Percentiles rank a stretch among this genome's conserved stretches.
These are phyloP conservation scores for Penicillium glabrum DNA, from an alignment of 2,329 filamentous ascomycete species.

Conservation along the genomic window DNA sequence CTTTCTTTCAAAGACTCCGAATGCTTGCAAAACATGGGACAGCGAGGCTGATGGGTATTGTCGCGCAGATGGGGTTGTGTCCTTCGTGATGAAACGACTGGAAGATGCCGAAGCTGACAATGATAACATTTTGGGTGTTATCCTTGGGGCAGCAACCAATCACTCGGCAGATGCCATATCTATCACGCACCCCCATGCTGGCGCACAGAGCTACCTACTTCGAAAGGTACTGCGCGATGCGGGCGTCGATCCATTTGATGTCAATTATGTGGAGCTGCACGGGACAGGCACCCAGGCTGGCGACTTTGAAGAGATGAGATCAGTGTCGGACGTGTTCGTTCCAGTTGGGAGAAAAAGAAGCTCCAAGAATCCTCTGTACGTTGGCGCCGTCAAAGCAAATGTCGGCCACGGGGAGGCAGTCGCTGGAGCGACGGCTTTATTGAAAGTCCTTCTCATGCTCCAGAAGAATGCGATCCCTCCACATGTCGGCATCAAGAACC, in stretches of 20 bases:
- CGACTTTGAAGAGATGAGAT: conserved; percentile 36
- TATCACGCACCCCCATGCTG: conserved; percentile 45
- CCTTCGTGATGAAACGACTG: conserved; percentile 53
- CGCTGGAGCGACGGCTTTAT: conserved; percentile 41
- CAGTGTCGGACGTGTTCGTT: too few species aligned
- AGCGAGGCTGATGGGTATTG: conserved; percentile 55
- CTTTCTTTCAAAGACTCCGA: conserved; percentile 35
- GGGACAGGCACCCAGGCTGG: conserved; percentile 45
- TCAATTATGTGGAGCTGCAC: conserved; percentile 43
- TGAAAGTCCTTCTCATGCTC: conserved; percentile 66
- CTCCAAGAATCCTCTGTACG: conserved; percentile 26
- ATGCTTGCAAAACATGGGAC: conserved; percentile 51
- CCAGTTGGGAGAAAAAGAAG: too few species aligned
- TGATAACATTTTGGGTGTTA: conserved; percentile 43
- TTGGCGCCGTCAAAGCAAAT: conserved; percentile 35
- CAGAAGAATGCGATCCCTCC: conserved; percentile 63
- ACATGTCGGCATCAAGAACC: conserved; percentile 65
- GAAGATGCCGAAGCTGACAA: conserved; percentile 53
- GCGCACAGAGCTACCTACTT: conserved; percentile 39
- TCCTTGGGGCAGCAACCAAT: conserved; percentile 45
- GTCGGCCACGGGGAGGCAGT: conserved; percentile 49
- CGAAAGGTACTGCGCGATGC: conserved; percentile 38
- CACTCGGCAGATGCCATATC: conserved; percentile 49
- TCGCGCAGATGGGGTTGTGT: conserved; percentile 51
- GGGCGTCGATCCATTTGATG: conserved; percentile 35